Evolutionary conservation across 2,329 filamentous ascomycete species (phyloP), one percentile per base, ranked within the genome.

Genomic region (Tricladium varicosporioides): DNA sequence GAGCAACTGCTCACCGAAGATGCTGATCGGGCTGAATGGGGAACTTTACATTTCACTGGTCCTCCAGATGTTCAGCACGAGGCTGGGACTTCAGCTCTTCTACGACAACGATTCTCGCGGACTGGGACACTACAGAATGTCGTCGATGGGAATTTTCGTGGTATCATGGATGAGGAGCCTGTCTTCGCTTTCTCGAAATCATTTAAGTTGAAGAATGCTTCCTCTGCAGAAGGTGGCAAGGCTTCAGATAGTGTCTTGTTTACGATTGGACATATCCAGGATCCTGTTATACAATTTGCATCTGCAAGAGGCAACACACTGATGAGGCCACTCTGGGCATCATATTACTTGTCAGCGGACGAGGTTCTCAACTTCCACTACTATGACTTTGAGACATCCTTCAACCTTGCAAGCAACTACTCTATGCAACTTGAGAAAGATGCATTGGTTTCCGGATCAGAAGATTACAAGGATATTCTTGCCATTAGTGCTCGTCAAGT

Each of bases 321-420:
- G 64, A 93, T 95, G 89, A 80, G 83, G 47, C 91, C 89, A 2
- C 73, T 94, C 5, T 95, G 91, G 91, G 80, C 83, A 60, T 89
- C 86, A 0, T 92, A 88, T 78, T 92, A 92, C 67, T 69, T 75
- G 2, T 80, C 77, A 5, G 76, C 82, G 1, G 78, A 85, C 53
- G 77, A 82, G n/a, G 76, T 95, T 54, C 75, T 94, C 31, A 76
- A 78, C 14, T 93, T 88, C 70, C 91, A 95, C 69, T 93, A 92
- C 65, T 68, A 82, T 51, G 91, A 95, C 66, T 92, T 89, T 66
- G 67, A 78, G 1, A 82, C 82, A 48, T 88, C 88, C 9, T 77
- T 75, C 1, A 69, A 73, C 15, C 76, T 93, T 48, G 89, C 89
- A 1, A 74, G 75, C n/a, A 86, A 90, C 61, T 94, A 93, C 70